A percentile compares a stretch with the other conserved stretches of the same genome.
Conservation (phyloP, 2,329 filamentous ascomycete genomes). For the Venturia carpophila region DNA sequence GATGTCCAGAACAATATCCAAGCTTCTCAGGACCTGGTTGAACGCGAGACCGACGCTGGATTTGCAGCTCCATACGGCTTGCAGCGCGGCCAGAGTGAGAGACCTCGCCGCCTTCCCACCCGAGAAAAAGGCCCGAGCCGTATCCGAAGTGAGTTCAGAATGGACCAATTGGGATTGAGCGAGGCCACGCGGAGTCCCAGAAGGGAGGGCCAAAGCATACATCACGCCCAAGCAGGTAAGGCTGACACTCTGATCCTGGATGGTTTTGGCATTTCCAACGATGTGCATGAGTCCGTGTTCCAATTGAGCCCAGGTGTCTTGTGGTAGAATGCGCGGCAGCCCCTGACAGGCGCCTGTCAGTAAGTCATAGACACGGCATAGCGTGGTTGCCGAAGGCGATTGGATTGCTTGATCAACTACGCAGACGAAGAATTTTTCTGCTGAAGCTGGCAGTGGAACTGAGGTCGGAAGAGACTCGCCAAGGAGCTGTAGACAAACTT, state of each 20-base stretch:
- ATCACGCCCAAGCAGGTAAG: slow-evolving; percentile 33
- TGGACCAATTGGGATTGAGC: background rate
- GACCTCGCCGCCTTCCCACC: slow-evolving; percentile 19
- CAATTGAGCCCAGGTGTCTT: slow-evolving; percentile 24
- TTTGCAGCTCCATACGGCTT: slow-evolving; percentile 11
- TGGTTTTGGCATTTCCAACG: slow-evolving; percentile 23
- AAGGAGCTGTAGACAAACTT: slow-evolving; percentile 13
- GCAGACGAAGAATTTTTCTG: slow-evolving; percentile 14
- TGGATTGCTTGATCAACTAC: slow-evolving; percentile 8
- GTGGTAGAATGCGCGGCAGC: slow-evolving; percentile 26
- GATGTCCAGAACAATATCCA: slow-evolving; percentile 5
- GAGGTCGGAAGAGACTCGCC: background rate
- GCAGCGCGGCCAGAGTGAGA: slow-evolving; percentile 9
- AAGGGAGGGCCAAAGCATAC: background rate
- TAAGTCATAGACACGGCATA: slow-evolving; percentile 26
- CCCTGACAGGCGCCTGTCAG: slow-evolving; percentile 27
- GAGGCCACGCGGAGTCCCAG: slow-evolving; percentile 23
- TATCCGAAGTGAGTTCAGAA: slow-evolving; percentile 6
- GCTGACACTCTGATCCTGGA: slow-evolving; percentile 27
- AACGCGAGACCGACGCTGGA: background rate
- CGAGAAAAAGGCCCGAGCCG: slow-evolving; percentile 27
- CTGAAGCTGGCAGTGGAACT: slow-evolving; percentile 13
- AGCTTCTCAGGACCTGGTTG: background rate
- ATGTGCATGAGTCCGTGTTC: slow-evolving; percentile 29
- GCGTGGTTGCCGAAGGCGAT: background rate